Evolutionary conservation across 176 grass and related monocot genomes (phyloP), one percentile per base, ranked within the genome.

Genomic region (Metroxylon sagu): DNA sequence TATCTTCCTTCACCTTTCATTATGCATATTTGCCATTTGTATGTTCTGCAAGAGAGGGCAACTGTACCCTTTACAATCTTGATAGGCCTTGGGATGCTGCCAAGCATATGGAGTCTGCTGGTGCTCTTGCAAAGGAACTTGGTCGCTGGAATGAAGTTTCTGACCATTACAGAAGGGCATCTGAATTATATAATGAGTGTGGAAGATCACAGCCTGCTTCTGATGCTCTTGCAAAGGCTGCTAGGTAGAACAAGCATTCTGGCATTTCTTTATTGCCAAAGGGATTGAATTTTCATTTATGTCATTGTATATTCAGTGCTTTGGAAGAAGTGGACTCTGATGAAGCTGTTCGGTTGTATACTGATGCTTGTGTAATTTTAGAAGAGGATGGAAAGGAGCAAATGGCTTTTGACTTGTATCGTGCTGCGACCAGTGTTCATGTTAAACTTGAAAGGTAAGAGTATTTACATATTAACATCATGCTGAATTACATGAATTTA

Each of bases 301-400:
- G 4, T 74, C 14, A 16, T 75, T 68, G 48, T 59, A 6, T 28
- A 49, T 50, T 64, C 57, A 97, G 92, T 83, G 87, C 84, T 23
- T 77, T 97, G 81, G 92, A 97, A 79, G 92, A 97, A 55, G 73
- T 76, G 54, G 18, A 67, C 57, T 87, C 92, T 31, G 87, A 97
- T 35, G 78, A 91, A 75, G 92, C 92, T 29, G 74, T 88, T 70
- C 83, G 83, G 74, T 67, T 91, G 84, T 97, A 97, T 62, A 83
- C 80, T 29, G 92, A 97, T 17, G 78, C 92, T 60, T 97, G 81
- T 58, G 21, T 68, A 48, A 60, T 85, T 80, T 74, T 97, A 49
- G 92, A 97, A 82, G 93, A 97, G 21, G 93, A 97, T 88, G 87
- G 83, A 30, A 97, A 91, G 69, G 84, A 97, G 59, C 87, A 91